Evolutionary conservation across 106 monocot species (phyloP), one percentile per base, ranked within the genome.

Genomic region (Amphibolis antarctica): DNA sequence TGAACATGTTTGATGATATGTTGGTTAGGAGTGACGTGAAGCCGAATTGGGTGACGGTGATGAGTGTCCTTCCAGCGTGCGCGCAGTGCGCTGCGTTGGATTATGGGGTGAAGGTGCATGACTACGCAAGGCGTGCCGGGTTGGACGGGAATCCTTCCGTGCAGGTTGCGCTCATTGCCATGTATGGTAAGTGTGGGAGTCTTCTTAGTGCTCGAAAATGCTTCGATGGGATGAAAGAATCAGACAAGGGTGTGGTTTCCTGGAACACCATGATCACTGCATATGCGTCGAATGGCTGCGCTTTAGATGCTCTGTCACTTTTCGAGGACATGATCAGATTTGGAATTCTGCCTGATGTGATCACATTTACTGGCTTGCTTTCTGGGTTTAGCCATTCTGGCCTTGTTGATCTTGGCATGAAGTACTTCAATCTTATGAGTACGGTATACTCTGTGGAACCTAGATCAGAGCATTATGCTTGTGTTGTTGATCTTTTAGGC

Each of bases 321-420:
- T 81, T 81, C 6, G 72, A 74, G 43, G 73, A 73, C 1, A 81
- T 81, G 81, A 1, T 62, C 5, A 67, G 53, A 4, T 64, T 36
- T 6, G 78, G 87, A 24, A 26, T 78, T 52, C 59, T 13, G 0
- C 83, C 83, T 0, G 81, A 88, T 54, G 55, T 69, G 12, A 70
- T 88, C 51, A 77, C 69, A 2, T 88, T 88, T 72, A 78, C 78
- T 14, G 83, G 62, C 0, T 75, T 87, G 64, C 77, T 87, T 1
- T 82, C 83, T 28, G 83, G 80, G 23, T 80, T 79, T 57, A 87
- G 78, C 66, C 87, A 83, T 45, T 68, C 82, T 0, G 87, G 87
- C 10, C 63, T 83, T 6, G 72, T 88, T 19, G 79, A 88, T 46
- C 56, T 53, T 28, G 83, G 87, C 3, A 20, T 80, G 54, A 46